phyloP scores from a whole-genome alignment of 2,329 filamentous ascomycete species.

The Xylaria sp. region DNA sequence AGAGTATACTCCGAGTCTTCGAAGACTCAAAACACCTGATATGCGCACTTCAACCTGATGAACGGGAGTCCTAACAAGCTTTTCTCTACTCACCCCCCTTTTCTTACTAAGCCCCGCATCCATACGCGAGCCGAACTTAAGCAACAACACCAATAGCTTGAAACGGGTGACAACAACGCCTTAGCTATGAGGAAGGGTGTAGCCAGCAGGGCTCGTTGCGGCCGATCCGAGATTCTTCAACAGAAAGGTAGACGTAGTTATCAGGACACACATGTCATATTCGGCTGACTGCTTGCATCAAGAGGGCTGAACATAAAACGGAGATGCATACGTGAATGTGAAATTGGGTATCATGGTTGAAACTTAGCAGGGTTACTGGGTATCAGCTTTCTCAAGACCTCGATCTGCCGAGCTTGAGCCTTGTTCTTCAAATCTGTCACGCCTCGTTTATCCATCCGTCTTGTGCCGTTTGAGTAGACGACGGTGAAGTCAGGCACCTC shows the following conservation, averaged over 20 bases:
- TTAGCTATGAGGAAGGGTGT: no score
- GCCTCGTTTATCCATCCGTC: constrained; percentile 68
- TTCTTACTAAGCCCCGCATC: no score
- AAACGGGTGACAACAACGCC: no score
- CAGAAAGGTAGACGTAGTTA: background rate
- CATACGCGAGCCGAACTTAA: no score
- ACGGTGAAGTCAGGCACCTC: constrained; percentile 74
- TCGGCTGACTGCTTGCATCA: background rate
- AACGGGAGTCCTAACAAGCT: no score
- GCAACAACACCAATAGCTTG: no score
- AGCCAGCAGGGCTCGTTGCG: no score
- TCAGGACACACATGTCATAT: background rate
- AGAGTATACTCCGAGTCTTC: no score
- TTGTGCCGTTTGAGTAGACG: constrained; percentile 71
- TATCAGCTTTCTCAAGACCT: constrained; percentile 73
- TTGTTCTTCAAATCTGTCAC: constrained; percentile 71
- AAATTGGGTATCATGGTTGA: constrained; percentile 48
- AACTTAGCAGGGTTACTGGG: constrained; percentile 68
- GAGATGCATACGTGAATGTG: background rate
- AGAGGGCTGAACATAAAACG: background rate
- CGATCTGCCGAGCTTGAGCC: constrained; percentile 73
- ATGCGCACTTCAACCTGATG: no score
- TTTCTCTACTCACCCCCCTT: no score
- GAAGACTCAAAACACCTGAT: no score
- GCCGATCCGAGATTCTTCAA: no score